Evolutionary conservation across 208 protist species (phyloP), one percentile per base, ranked within the genome.

Genomic region (Trypanosoma rangeli): DNA sequence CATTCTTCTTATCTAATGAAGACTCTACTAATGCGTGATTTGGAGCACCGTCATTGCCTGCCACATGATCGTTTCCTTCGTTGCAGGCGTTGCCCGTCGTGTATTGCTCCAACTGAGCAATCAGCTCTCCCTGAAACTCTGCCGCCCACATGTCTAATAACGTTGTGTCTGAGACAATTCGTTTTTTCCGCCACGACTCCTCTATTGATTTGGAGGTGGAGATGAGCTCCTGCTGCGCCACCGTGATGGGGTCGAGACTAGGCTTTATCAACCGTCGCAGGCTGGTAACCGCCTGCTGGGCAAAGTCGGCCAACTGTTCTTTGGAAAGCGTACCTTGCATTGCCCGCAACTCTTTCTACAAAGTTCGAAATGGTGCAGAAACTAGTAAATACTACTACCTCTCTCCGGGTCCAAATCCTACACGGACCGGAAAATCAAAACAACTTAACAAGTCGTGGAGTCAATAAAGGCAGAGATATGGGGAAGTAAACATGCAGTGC

Each of bases 231-330:
- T 87, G 76, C 53, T 85, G 84, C 1, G 75, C 65, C 28, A 79
- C 48, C 5, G 81, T 86, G 55, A 78, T 73, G 13, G 58, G 65
- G 42, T 90, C 79, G 42, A 79, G 68, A 54, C 55, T 64, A 52
- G 81, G 79, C 1, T 71, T 78, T 54, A 93, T 79, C 44, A 87
- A 58, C 44, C 84, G 82, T 22, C 87, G 82, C 39, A 93, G 48
- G 26, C 82, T 80, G 37, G 67, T 76, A 28, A 89, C 84, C 3
- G 84, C 84, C 57, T 87, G 81, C 31, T 89, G 84, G 13, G 87
- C 84, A n/a, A 93, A 73, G 59, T 82, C 79, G 0, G 78, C 57
- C 29, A 93, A 64, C 35, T 82, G 79, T 10, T 86, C 80, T 57
- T 78, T 90, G 15, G 74, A 83, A 12, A 88, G 59, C 42, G 78